Base-by-base conservation (phyloP, 1,284 basidiomycete genomes). In the Ustanciosporium gigantosporum region DNA sequence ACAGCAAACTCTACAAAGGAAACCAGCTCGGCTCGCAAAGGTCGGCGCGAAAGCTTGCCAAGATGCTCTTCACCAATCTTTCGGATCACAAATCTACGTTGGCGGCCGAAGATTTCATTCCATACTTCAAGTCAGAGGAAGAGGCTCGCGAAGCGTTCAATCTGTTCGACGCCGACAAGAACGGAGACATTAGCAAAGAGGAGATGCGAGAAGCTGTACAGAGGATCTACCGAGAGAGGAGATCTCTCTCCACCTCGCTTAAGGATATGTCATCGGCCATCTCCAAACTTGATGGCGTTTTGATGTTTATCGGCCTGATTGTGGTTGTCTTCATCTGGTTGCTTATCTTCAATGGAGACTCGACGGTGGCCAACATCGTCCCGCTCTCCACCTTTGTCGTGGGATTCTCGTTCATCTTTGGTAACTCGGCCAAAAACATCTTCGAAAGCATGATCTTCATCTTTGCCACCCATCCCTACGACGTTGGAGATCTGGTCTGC, bases 141-240 rank as follows among this genome's bases (percentile, higher is more conserved):
- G 88, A 90, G 70, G 89, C 89, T 22, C 84, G 86, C 61, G 73
- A 83, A 21, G 89, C 88, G 2, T 91, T 91, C 66, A 79, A 81
- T 16, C 69, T 90, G 5, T 91, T 91, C 58, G 89, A 91, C 74
- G 87, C 87, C 70, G 89, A 91, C 73, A 85, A 83, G 14, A 91
- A 91, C 68, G 89, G 88, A 8, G 88, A 90, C 68, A 88, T 91
- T 47, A 83, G 82, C 15, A 89, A 86, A 76, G 82, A 81, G 25
- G 89, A 91, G 79, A 91, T 91, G 88, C 84, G 89, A 34, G 87
- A 89, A 70, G 88, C 87, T 1, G 89, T 91, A 3, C 86, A 89
- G 67, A 81, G 88, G 24, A 90, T 91, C 41, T 91, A 90, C 72
- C 81, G 84, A 41, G 89, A 91, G 76, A 83, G 88, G 17, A 88